Percentiles rank a stretch among this genome's conserved stretches.
These are phyloP conservation scores for Leucocoprinus leucothites DNA, from an alignment of 768 basidiomycete species.

Conservation along the genomic window DNA sequence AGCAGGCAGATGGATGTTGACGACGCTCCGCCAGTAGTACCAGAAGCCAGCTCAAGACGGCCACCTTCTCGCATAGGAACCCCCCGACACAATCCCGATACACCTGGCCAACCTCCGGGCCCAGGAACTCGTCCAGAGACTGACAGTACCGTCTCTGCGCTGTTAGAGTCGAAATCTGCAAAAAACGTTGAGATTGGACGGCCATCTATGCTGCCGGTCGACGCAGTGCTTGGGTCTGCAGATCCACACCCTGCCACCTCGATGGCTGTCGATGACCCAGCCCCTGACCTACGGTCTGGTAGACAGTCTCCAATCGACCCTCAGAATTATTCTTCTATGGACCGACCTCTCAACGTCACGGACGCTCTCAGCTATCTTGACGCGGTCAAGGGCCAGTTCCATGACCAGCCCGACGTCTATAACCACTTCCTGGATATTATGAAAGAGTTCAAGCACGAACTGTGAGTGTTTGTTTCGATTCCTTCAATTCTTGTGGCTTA, in stretches of 20 bases:
- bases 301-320: conserved; percentile 26
- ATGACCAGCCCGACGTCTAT: conserved; percentile 91
- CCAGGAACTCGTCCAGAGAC: conserved; percentile 10
- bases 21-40: neutral
- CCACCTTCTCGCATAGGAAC: neutral
- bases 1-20: neutral
- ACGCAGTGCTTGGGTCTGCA: neutral
- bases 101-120: neutral
- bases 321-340: conserved; percentile 27
- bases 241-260: conserved; percentile 41
- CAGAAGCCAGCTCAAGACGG: conserved; percentile 5
- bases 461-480: conserved; percentile 42
- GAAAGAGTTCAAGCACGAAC: conserved; percentile 98
- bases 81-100: conserved; percentile 9
- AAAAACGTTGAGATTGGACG: conserved; percentile 9
- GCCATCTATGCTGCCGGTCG: conserved; percentile 9
- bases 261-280: conserved; percentile 18
- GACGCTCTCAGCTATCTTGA: conserved; percentile 92
- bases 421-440: conserved; percentile 95
- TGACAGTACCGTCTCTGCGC: neutral
- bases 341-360: conserved; percentile 86
- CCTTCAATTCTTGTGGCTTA: neutral
- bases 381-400: conserved; percentile 88
- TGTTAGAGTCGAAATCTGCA: neutral
- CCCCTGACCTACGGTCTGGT: conserved; percentile 19